These are phyloP conservation scores for Macaranga tanarius DNA, from an alignment of 441 rosid species.

Conservation along the genomic window DNA sequence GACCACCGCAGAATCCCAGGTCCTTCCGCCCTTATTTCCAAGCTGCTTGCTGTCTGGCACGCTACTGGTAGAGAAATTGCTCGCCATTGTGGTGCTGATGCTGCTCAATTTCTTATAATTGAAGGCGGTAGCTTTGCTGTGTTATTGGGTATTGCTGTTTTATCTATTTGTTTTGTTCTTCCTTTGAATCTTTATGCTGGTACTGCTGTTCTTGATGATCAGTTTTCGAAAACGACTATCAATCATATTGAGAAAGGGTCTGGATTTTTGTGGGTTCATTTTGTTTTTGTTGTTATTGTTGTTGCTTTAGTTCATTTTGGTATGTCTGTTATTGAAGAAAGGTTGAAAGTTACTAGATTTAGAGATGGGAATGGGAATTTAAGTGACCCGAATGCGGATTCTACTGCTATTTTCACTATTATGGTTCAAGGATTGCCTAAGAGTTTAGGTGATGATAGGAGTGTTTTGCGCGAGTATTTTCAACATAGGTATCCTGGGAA, in stretches of 20 bases:
- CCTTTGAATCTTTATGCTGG: slow-evolving; percentile 81
- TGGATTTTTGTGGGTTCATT: slow-evolving; percentile 77
- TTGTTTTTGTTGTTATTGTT: slow-evolving; percentile 59
- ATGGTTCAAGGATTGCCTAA: slow-evolving; percentile 94
- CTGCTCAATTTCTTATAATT: slow-evolving; percentile 83
- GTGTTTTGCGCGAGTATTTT: slow-evolving; percentile 67
- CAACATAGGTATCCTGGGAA: slow-evolving; percentile 77
- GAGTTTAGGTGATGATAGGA: slow-evolving; percentile 66
- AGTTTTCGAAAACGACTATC: slow-evolving; percentile 84
- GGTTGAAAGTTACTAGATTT: slow-evolving; percentile 80
- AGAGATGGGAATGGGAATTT: slow-evolving; percentile 90
- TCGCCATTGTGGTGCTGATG: slow-evolving; percentile 91
- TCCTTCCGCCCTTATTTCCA: slow-evolving; percentile 59
- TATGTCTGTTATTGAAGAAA: slow-evolving; percentile 58
- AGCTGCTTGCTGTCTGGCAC: slow-evolving; percentile 93
- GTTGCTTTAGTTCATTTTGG: slow-evolving; percentile 67
- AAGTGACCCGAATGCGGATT: slow-evolving; percentile 58
- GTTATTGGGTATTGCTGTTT: slow-evolving; percentile 47
- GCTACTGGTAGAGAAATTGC: slow-evolving; percentile 85
- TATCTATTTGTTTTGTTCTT: slow-evolving; percentile 60
- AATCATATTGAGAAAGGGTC: slow-evolving; percentile 82
- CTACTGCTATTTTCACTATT: slow-evolving; percentile 76
- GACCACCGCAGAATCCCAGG: slow-evolving; percentile 94
- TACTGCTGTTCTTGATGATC: slow-evolving; percentile 56
- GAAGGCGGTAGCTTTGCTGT: slow-evolving; percentile 86